Conservation (phyloP, 1,284 basidiomycete genomes). For the Anthracocystis setariae region DNA sequence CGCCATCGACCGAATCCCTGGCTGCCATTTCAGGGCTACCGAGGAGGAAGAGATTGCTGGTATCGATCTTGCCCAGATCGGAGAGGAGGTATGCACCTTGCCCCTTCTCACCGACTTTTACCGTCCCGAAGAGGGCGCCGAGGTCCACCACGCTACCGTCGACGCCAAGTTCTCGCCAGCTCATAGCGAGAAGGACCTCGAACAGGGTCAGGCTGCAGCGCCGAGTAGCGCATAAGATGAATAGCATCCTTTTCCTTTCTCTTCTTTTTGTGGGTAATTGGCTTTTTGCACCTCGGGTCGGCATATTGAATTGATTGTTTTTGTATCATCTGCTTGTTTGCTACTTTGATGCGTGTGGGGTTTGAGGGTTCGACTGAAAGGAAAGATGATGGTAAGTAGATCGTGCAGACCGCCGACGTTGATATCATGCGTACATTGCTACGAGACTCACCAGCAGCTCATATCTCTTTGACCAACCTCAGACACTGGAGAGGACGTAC, state of each 20-base stretch:
- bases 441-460: too few relatives aligned
- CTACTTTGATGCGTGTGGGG: background rate
- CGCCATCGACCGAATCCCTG: slow-evolving; percentile 91
- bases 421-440: background rate
- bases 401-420: too few relatives aligned
- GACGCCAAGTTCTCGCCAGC: slow-evolving; percentile 32
- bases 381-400: too few relatives aligned
- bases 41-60: slow-evolving; percentile 91
- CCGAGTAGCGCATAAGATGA: background rate
- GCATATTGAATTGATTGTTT: slow-evolving; percentile 4
- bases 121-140: slow-evolving; percentile 28
- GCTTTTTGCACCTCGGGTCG: too few relatives aligned
- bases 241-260: too few relatives aligned
- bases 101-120: slow-evolving; percentile 31
- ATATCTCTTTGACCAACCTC: too few relatives aligned
- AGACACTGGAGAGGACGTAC: too few relatives aligned
- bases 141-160: slow-evolving; percentile 18
- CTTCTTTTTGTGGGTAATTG: too few relatives aligned
- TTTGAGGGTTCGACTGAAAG: background rate
- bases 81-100: slow-evolving; percentile 72
- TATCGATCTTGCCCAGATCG: slow-evolving; percentile 91
- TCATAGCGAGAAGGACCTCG: slow-evolving; percentile 41
- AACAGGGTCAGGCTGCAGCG: slow-evolving; percentile 8
- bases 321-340: background rate
- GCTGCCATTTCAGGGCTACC: slow-evolving; percentile 78